Evolutionary conservation across 1,284 basidiomycete species (phyloP), one percentile per base, ranked within the genome.

Genomic region (Vanrija sp.): DNA sequence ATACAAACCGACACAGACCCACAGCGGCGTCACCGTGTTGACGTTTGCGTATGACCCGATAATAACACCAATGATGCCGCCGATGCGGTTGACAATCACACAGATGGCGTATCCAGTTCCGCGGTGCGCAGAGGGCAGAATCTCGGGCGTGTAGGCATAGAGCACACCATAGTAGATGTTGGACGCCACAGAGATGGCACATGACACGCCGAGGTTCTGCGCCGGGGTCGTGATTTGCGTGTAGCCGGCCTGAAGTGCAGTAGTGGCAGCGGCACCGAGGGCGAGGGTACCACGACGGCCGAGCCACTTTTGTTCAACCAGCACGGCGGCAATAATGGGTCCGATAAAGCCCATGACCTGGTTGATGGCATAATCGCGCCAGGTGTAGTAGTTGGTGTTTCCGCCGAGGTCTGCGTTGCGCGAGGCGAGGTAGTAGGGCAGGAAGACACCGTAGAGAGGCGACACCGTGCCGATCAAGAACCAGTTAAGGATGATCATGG

Each of bases 41-140:
- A 65, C 45, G 56, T 64, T 60, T 29, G 53, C 68, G 43, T 56
- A 66, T 48, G 67, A 67, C 18, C 57, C 62, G 25, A 71, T 57
- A 44, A 71, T 64, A 9, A 68, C 68, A 1, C 68, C 66, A 61
- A 71, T 66, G 52, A 70, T 63, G 10, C 85, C 85, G 45, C 80
- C 80, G 38, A 85, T 76, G 26, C 85, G 78, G 66, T 85, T 84
- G 51, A 82, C 77, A 8, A 79, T 80, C 58, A 80, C 76, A 47
- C 82, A 78, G 26, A 86, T 71, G 0, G 84, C 85, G 64, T 86
- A 83, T 2, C 84, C 85, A 0, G 85, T 86, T 4, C 85, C 85
- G 43, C 85, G 78, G 62, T 84, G 82, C 6, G 83, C 82, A 0
- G 83, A 82, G 0, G 85, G 83, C 74, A 86, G 86, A 14, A 85